Percentiles rank a stretch among this genome's conserved stretches.
These are phyloP conservation scores for Sporothrix globosa DNA, from an alignment of 2,329 filamentous ascomycete genomes.

Conservation along the genomic window DNA sequence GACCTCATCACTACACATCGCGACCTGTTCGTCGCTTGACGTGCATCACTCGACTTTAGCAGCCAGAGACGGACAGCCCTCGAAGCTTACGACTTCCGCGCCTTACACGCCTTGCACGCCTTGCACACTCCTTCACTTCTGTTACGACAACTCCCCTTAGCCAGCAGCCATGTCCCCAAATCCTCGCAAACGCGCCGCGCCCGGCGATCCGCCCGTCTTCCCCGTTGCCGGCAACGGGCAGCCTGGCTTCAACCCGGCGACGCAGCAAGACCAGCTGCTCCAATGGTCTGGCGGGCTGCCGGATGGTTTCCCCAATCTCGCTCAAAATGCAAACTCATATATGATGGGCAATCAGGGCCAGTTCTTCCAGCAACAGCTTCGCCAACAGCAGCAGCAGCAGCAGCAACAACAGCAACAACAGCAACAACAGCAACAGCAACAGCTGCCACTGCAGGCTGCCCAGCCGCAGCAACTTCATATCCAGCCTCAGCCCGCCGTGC, in stretches of 20 bases:
- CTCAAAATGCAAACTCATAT: constrained; percentile 45
- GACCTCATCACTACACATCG: not conserved
- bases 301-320: constrained; percentile 47
- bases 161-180: constrained; percentile 53
- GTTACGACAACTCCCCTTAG: not conserved
- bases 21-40: not conserved
- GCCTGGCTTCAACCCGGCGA: constrained; percentile 48
- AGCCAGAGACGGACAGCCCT: not conserved
- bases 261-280: constrained; percentile 53
- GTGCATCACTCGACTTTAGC: not conserved
- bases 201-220: constrained; percentile 67
- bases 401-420: constrained; percentile 18
- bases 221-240: constrained; percentile 57
- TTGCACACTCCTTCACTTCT: too few relatives aligned
- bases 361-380: constrained; percentile 39
- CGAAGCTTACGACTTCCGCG: not conserved
- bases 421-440: constrained; percentile 13
- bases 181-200: constrained; percentile 72
- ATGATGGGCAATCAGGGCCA: constrained; percentile 46
- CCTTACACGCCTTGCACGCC: too few relatives aligned
- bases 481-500: constrained; percentile 41
- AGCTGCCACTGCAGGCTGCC: constrained; percentile 30
- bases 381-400: constrained; percentile 5
- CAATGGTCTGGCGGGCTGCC: constrained; percentile 49
- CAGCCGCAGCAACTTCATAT: constrained; percentile 37